Evolutionary conservation across 805 yeast species (phyloP).

Genomic region (Wickerhamiella azymoides): DNA sequence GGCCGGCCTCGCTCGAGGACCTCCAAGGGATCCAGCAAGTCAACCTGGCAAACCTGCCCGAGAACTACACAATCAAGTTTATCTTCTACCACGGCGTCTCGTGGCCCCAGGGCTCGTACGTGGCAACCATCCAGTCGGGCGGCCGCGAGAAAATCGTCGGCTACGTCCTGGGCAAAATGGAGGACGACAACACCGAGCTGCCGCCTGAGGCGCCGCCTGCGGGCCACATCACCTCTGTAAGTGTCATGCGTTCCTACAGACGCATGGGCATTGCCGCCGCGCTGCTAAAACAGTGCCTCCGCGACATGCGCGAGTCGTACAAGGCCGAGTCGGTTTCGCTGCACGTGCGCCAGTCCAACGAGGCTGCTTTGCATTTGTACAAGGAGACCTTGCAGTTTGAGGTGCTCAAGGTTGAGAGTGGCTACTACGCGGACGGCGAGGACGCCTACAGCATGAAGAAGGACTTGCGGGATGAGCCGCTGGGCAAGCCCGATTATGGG

Average conservation of each 20-base stretch:
- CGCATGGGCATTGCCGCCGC: slow-evolving; percentile 88
- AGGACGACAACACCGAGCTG: slow-evolving; percentile 45
- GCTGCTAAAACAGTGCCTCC: slow-evolving; percentile 65
- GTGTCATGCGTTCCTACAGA: slow-evolving; percentile 92
- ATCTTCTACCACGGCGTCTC: slow-evolving; percentile 86
- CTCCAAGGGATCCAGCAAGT: slow-evolving; percentile 94
- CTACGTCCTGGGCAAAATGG: slow-evolving; percentile 91
- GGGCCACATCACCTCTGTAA: slow-evolving; percentile 87
- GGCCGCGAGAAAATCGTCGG: slow-evolving; percentile 83
- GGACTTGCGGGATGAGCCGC: slow-evolving; percentile 10
- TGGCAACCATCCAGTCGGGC: slow-evolving; percentile 56
- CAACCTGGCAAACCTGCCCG: slow-evolving; percentile 82
- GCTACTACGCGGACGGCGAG: slow-evolving; percentile 95
- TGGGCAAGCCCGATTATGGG: not conserved
- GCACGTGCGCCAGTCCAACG: slow-evolving; percentile 85
- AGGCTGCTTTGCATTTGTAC: slow-evolving; percentile 88
- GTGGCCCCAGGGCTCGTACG: slow-evolving; percentile 97
- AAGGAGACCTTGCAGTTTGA: slow-evolving; percentile 73
- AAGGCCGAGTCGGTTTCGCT: slow-evolving; percentile 72
- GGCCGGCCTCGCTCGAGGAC: slow-evolving; percentile 77
- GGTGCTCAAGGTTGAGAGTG: slow-evolving; percentile 64
- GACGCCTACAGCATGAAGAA: slow-evolving; percentile 95
- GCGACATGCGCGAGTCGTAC: slow-evolving; percentile 68
- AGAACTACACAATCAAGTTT: slow-evolving; percentile 82
- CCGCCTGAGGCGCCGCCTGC: slow-evolving; percentile 30